Evolutionary conservation across 2,329 filamentous ascomycete species (phyloP).

Genomic region (Spiromastix sp.): DNA sequence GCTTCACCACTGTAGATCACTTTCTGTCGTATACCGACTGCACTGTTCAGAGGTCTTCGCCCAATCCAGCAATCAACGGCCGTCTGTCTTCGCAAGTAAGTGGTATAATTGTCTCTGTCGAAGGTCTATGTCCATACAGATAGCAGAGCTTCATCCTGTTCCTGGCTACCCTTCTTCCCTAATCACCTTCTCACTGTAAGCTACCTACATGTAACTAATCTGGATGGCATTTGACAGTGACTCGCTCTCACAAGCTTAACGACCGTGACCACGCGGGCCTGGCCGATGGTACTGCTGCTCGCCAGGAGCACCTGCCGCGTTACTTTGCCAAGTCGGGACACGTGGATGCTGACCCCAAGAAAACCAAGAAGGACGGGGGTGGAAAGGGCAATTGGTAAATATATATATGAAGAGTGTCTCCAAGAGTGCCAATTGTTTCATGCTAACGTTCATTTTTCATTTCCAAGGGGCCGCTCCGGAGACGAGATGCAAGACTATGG

Average conservation of each 20-base stretch:
- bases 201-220: no score
- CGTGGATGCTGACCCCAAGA: conserved; percentile 72
- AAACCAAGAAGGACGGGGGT: conserved; percentile 92
- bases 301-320: conserved; percentile 69
- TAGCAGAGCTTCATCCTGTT: no score
- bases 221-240: no score
- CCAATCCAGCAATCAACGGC: no score
- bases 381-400: conserved; percentile 90
- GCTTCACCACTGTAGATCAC: no score
- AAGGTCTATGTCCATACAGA: no score
- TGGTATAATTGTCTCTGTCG: no score
- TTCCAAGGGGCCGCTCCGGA: conserved; percentile 66
- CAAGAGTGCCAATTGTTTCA: neutral
- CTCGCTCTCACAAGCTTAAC: conserved; percentile 92
- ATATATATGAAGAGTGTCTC: neutral
- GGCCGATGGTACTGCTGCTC: conserved; percentile 60
- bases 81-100: no score
- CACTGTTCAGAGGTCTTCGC: no score
- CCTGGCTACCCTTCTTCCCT: no score
- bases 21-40: no score
- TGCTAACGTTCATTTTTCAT: conserved; percentile 1
- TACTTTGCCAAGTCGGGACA: conserved; percentile 88
- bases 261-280: conserved; percentile 80
- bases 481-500: conserved; percentile 75
- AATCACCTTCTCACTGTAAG: no score